Percentiles rank a stretch among this genome's conserved stretches.
Conservation (phyloP, 441 rosid genomes). For the Adansonia madagascariensis region DNA sequence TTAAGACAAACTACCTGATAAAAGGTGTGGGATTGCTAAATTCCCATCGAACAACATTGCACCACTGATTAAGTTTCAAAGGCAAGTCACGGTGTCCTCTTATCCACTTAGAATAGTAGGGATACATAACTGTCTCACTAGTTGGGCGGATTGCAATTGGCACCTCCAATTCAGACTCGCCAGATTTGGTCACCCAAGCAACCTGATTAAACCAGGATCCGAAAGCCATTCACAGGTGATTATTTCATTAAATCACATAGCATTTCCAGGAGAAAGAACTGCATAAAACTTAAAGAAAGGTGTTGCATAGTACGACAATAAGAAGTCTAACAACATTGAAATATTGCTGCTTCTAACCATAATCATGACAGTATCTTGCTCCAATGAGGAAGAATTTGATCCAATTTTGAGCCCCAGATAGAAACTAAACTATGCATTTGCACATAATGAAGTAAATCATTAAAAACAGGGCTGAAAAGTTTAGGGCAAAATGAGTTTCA, state of each 20-base stretch:
- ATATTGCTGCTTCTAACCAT: not conserved
- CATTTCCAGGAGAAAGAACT: not conserved
- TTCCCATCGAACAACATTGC: conserved; percentile 99
- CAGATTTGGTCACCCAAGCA: conserved; percentile 98
- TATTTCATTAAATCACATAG: not conserved
- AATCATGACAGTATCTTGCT: not conserved
- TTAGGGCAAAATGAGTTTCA: not conserved
- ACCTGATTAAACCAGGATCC: conserved; percentile 55
- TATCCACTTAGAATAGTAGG: conserved; percentile 94
- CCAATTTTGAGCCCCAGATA: not conserved
- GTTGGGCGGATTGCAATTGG: conserved; percentile 98
- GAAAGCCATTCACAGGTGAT: not conserved
- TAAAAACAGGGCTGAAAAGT: not conserved
- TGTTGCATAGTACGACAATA: not conserved
- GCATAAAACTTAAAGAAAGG: not conserved
- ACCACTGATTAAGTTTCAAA: conserved; percentile 96
- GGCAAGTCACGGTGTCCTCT: conserved; percentile 99
- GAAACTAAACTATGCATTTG: not conserved
- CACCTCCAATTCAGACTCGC: conserved; percentile 87
- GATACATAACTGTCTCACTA: conserved; percentile 98
- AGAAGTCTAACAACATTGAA: not conserved
- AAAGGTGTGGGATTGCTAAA: conserved; percentile 99
- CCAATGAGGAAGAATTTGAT: not conserved
- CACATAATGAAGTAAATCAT: not conserved
- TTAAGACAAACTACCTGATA: conserved; percentile 64